Evolutionary conservation across 352 stramenopile genomes (phyloP).

Genomic region (Phytopythium boreale): DNA sequence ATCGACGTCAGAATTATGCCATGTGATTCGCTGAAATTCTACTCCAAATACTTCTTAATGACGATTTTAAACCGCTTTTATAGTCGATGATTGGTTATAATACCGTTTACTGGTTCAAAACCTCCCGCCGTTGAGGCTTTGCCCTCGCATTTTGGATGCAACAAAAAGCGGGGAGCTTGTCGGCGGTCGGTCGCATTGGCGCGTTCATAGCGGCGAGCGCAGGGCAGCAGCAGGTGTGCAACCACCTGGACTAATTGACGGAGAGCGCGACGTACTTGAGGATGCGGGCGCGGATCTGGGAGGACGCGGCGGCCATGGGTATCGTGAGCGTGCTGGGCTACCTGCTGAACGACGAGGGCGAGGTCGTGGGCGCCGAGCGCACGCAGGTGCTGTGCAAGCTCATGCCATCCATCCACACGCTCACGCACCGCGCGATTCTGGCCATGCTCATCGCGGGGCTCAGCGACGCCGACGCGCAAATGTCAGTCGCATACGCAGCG

Average conservation of each 20-base stretch:
- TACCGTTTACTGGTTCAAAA: not conserved
- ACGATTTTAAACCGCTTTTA: not conserved
- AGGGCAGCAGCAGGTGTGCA: no score
- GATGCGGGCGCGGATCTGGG: constrained; percentile 77
- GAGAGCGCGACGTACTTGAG: not conserved
- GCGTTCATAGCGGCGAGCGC: no score
- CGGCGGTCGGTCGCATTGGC: no score
- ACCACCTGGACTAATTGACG: no score
- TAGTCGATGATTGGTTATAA: not conserved
- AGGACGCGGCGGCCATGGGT: constrained; percentile 73
- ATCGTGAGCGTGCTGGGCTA: constrained; percentile 79
- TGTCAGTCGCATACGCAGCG: no score
- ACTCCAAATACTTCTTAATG: not conserved
- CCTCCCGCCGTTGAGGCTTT: not conserved
- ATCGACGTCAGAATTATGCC: constrained; percentile 4
- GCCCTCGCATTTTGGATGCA: not conserved
- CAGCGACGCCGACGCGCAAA: constrained; percentile 65
- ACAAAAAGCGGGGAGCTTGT: not conserved
- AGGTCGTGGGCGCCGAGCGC: constrained; percentile 66
- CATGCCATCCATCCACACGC: constrained; percentile 82
- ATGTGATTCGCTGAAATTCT: constrained; percentile 5
- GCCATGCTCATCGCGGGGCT: constrained; percentile 69
- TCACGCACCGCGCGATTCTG: constrained; percentile 72
- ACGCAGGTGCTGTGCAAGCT: constrained; percentile 80
- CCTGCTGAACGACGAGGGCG: constrained; percentile 79